phyloP scores from a whole-genome alignment of 1,139 yeast genomes.

The Sugiyamaella sp. region DNA sequence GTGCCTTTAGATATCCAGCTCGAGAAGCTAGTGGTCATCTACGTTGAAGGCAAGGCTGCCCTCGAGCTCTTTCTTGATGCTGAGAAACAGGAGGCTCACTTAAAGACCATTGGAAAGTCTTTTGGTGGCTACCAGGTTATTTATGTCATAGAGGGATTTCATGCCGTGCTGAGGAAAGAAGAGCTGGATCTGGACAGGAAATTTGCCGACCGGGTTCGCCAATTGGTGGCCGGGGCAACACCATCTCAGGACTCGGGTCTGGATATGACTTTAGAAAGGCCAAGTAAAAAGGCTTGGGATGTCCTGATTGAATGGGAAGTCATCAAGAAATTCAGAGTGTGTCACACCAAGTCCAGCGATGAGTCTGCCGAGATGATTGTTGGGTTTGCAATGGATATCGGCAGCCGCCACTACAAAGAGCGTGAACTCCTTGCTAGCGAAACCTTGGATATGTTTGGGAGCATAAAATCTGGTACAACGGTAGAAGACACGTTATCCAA shows the following conservation, averaged over 20 bases:
- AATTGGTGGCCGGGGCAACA: slow-evolving; percentile 25
- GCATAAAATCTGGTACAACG: slow-evolving; percentile 49
- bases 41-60: slow-evolving; percentile 21
- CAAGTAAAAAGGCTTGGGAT: slow-evolving; percentile 1
- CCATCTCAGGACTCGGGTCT: neutral
- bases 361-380: slow-evolving; percentile 35
- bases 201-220: slow-evolving; percentile 31
- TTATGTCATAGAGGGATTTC: slow-evolving; percentile 35
- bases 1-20: slow-evolving; percentile 21
- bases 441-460: slow-evolving; percentile 46
- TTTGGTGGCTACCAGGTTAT: slow-evolving; percentile 24
- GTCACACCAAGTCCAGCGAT: slow-evolving; percentile 28
- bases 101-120: slow-evolving; percentile 18
- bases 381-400: slow-evolving; percentile 31
- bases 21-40: slow-evolving; percentile 26
- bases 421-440: slow-evolving; percentile 32
- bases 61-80: slow-evolving; percentile 13
- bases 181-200: slow-evolving; percentile 28
- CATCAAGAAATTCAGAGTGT: slow-evolving; percentile 24
- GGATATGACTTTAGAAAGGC: neutral
- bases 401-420: slow-evolving; percentile 31
- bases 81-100: slow-evolving; percentile 18
- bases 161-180: slow-evolving; percentile 24
- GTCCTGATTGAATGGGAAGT: slow-evolving; percentile 10
- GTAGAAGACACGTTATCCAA: slow-evolving; percentile 46